Conservation (phyloP, 2,329 filamentous ascomycete genomes). For the Akanthomyces uredinophilus region DNA sequence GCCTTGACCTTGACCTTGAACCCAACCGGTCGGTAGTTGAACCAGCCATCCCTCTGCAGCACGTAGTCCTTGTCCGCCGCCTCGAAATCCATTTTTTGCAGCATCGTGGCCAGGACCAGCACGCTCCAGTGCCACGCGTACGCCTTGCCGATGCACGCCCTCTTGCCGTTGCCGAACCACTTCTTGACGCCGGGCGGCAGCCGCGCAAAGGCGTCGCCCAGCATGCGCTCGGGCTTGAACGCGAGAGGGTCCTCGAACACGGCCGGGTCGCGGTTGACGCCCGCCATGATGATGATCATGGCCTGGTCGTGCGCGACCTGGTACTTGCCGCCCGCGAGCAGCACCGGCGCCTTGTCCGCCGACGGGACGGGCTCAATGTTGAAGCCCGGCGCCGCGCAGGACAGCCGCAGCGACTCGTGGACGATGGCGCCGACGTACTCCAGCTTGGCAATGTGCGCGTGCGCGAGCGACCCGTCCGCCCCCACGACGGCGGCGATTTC, state of each 20-base stretch:
- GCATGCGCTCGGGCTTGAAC: constrained; percentile 46
- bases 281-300: constrained; percentile 45
- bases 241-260: constrained; percentile 43
- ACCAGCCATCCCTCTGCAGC: constrained; percentile 46
- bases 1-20: constrained; percentile 40
- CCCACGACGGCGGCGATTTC: constrained; percentile 51
- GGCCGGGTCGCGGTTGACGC: constrained; percentile 44
- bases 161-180: constrained; percentile 48
- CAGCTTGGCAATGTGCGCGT: constrained; percentile 46
- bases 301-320: constrained; percentile 43
- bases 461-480: constrained; percentile 39
- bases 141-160: constrained; percentile 47
- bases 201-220: constrained; percentile 38
- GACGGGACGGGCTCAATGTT: constrained; percentile 44
- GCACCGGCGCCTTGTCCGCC: constrained; percentile 38
- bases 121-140: constrained; percentile 44
- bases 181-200: constrained; percentile 43
- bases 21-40: constrained; percentile 45
- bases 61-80: constrained; percentile 34
- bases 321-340: constrained; percentile 44
- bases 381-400: constrained; percentile 49
- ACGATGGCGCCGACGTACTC: constrained; percentile 50
- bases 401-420: constrained; percentile 50
- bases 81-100: constrained; percentile 43
- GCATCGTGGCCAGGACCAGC: constrained; percentile 37